Base-by-base conservation (phyloP, 768 basidiomycete species). In the Xerocomus potaroensis region DNA sequence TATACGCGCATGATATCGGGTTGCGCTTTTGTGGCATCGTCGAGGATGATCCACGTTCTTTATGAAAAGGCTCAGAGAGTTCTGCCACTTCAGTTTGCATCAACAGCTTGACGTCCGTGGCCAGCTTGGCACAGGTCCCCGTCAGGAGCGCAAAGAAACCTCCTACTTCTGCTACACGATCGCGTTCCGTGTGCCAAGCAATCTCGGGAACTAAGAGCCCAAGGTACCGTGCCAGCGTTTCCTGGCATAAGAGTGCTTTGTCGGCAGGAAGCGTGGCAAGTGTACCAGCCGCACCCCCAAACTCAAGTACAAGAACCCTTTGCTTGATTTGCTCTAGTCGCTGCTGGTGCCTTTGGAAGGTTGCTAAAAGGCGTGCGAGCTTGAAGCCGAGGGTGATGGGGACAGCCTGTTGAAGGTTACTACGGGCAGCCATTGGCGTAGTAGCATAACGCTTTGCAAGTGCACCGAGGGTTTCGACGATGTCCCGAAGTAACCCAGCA, bases 1-100 rank as follows among this genome's bases (percentile, higher is more conserved):
- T 71, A 50, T 76, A 76, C 1, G 64, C 72, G 39, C 71, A 67
- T 2, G 69, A 70, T 30, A 75, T 70, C 0, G 72, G 72, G 44
- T 76, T 76, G n/a, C 74, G 67, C 43, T 76, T 76, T 49, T 76
- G 74, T 16, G 72, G 74, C 74, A 76, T 76, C 14, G 74, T 75
- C 49, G 70, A 72, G 48, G 73, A 76, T 8, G 71, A 74, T 0
- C 73, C 73, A 16, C 72, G 70, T 37, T 75, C 67, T 10, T 66
- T 56, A 26, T 70, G 60, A 41, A 68, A 76, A 2, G 73, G 73
- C 49, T 76, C 73, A 4, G 70, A 72, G 21, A 74, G 58, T 39
- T 75, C 74, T 4, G 53, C 71, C 2, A 76, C 68, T 53, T 76
- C 74, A 0, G 72, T 74, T 53, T 76, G 74, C 72, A 71, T 75